A percentile compares a stretch with the other conserved stretches of the same genome.
Conservation (phyloP, 371 early-diverging fungal genomes). For the Zychaea mexicana region DNA sequence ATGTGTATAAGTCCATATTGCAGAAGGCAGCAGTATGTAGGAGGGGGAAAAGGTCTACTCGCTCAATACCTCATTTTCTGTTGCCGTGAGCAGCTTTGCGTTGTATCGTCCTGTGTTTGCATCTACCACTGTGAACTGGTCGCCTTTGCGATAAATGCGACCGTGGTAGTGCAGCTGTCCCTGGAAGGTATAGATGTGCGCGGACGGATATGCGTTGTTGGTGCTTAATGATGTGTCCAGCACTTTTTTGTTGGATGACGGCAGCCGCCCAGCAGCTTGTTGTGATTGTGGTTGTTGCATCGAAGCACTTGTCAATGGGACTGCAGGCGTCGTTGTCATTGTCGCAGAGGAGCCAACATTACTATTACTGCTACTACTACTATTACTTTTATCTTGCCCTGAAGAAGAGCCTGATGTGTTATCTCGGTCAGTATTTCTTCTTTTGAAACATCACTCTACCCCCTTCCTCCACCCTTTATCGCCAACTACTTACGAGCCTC, state of each 20-base stretch:
- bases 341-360: background rate
- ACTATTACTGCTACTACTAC: background rate
- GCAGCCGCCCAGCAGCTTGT: background rate
- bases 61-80: constrained; percentile 23
- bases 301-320: background rate
- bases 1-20: background rate
- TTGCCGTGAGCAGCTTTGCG: constrained; percentile 26
- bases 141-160: constrained; percentile 25
- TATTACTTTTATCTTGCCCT: constrained; percentile 1
- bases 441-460: too few relatives aligned
- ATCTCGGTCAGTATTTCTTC: background rate
- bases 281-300: too few relatives aligned
- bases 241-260: constrained; percentile 8
- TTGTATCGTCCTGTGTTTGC: constrained; percentile 27
- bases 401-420: background rate
- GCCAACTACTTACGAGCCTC: constrained; percentile 7
- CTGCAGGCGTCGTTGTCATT: background rate
- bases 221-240: constrained; percentile 7
- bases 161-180: constrained; percentile 29
- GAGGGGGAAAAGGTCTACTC: background rate
- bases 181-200: constrained; percentile 17
- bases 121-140: constrained; percentile 30
- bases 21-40: background rate
- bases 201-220: constrained; percentile 7
- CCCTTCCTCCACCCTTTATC: too few relatives aligned